phyloP scores from a whole-genome alignment of 352 stramenopile genomes.

The Globisporangium nagaii region DNA sequence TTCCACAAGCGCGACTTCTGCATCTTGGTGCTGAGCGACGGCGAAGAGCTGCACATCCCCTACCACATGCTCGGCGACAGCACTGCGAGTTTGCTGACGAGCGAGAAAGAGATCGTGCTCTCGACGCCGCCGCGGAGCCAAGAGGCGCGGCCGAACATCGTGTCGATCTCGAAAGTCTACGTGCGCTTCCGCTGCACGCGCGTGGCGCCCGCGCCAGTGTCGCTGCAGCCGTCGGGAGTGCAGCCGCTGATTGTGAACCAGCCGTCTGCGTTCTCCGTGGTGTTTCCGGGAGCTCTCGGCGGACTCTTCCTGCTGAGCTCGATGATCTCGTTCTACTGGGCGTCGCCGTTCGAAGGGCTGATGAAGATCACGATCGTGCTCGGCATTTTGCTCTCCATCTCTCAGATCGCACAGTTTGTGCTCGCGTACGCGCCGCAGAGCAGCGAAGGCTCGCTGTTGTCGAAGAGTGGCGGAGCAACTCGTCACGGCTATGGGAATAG shows the following conservation, averaged over 20 bases:
- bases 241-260: conserved; percentile 33
- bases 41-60: conserved; percentile 64
- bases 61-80: conserved; percentile 43
- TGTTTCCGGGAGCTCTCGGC: conserved; percentile 61
- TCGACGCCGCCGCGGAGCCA: conserved; percentile 45
- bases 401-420: conserved; percentile 64
- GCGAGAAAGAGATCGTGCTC: conserved; percentile 48
- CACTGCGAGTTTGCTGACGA: conserved; percentile 25
- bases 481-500: conserved; percentile 1
- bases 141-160: conserved; percentile 42
- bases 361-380: conserved; percentile 88
- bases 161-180: conserved; percentile 47
- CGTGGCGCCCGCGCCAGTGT: conserved; percentile 26
- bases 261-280: conserved; percentile 51
- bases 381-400: conserved; percentile 68
- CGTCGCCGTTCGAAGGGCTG: conserved; percentile 64
- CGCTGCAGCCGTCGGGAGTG: conserved; percentile 34
- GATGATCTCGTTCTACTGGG: conserved; percentile 66
- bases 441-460: conserved; percentile 1
- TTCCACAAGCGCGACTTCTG: conserved; percentile 59
- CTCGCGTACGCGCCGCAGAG: conserved; percentile 29
- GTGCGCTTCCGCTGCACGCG: conserved; percentile 45
- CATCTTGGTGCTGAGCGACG: conserved; percentile 63
- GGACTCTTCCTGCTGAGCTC: conserved; percentile 75
- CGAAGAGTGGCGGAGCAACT: conserved; percentile 10